Base-by-base conservation (phyloP, 345 rosid genomes). In the Streptanthus diversifolius region DNA sequence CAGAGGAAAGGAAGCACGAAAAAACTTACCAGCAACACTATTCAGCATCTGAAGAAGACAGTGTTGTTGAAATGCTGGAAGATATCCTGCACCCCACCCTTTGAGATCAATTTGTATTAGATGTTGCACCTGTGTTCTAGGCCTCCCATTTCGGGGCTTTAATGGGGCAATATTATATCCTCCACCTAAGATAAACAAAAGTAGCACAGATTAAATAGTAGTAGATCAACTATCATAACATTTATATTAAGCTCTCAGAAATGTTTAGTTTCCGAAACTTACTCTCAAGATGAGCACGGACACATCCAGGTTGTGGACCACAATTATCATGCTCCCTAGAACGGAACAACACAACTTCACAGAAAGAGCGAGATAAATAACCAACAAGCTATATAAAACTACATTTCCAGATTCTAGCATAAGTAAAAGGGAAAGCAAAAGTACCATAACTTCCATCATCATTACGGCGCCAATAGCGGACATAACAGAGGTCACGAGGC, bases 401-500 rank as follows among this genome's bases (percentile, higher is more conserved):
- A 70, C 4, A 8, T 53, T 43, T 39, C 29, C 25, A 75, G 60
- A 72, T 63, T 68, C 40, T 48, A 30, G 62, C 58, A 54, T 67
- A 66, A 24, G 57, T 4, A 22, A 58, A 63, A 44, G 61, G 67
- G 66, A 40, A 56, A 75, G 76, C 57, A 36, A 36, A 44, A 48
- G 57, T 87, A 90, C 99, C 99, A 83, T 95, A 95, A 78, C 98
- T 95, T 74, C 99, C 97, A 63, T 95, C 99, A 76, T 95, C 99
- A 74, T 95, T 95, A 79, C 96, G 85, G 32, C 98, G 95, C 99
- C 99, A 95, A 76, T 92, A 95, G 36, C 99, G 92, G 74, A 92
- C 97, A 81, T 91, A 91, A 77, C 97, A 95, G 70, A 95, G 97
- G 76, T 95, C 99, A 73, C 99, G 98, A 6, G 99, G 98, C 99